Conservation (phyloP, 2,329 filamentous ascomycete genomes). For the Coniochaeta ligniaria region DNA sequence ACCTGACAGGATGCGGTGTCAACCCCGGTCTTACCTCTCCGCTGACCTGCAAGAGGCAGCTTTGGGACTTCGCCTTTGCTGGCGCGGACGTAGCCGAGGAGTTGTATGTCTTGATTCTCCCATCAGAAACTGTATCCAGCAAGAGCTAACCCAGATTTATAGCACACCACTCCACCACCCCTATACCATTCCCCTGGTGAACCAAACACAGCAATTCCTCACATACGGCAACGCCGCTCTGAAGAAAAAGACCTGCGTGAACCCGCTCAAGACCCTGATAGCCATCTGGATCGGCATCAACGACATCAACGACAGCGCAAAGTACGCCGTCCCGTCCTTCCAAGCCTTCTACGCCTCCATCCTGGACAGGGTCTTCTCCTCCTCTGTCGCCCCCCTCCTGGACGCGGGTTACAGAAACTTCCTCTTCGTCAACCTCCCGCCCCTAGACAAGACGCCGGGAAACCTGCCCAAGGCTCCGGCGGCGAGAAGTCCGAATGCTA, state of each 20-base stretch:
- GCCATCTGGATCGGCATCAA: slow-evolving; percentile 51
- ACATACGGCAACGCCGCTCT: slow-evolving; percentile 35
- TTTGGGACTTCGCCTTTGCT: slow-evolving; percentile 51
- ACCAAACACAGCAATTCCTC: slow-evolving; percentile 41
- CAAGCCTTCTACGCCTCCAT: slow-evolving; percentile 22
- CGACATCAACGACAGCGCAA: slow-evolving; percentile 43
- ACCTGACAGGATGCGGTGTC: slow-evolving; percentile 41
- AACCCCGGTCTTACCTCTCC: slow-evolving; percentile 34
- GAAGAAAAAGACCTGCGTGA: slow-evolving; percentile 13
- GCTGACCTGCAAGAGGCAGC: slow-evolving; percentile 32
- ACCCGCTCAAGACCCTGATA: slow-evolving; percentile 32
- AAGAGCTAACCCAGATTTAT: background rate
- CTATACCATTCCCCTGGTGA: slow-evolving; percentile 38
- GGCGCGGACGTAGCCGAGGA: slow-evolving; percentile 39
- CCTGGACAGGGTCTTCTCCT: slow-evolving; percentile 1
- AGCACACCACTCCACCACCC: slow-evolving; percentile 42
- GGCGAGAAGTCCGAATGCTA: slow-evolving; percentile 33
- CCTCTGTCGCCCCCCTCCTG: slow-evolving; percentile 31
- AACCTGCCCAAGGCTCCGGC: slow-evolving; percentile 19
- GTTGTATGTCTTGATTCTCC: slow-evolving; percentile 11
- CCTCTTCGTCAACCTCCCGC: slow-evolving; percentile 46
- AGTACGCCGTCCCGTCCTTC: slow-evolving; percentile 22
- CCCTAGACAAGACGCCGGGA: slow-evolving; percentile 35
- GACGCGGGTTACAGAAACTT: slow-evolving; percentile 33
- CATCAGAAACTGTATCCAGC: background rate